Percentiles rank a stretch among this genome's conserved stretches.
These are phyloP conservation scores for Phylloporus sp. DNA, from an alignment of 768 basidiomycete species.

Conservation along the genomic window DNA sequence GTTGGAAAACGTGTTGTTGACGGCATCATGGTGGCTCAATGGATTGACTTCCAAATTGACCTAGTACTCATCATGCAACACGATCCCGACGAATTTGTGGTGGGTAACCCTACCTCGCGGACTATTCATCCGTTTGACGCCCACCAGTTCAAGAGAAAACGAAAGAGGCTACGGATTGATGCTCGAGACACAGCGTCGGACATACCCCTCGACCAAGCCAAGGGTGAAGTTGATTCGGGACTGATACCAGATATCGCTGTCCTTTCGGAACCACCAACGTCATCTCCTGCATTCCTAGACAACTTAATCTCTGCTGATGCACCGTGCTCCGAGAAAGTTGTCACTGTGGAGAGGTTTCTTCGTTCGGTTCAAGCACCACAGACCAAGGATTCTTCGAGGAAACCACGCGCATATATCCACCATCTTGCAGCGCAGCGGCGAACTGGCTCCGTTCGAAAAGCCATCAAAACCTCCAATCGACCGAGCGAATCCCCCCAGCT, in stretches of 20 bases:
- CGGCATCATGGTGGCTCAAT: too few relatives aligned
- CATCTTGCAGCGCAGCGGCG: not conserved
- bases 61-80: constrained; percentile 5
- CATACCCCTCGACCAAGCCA: not conserved
- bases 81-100: constrained; percentile 23
- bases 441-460: not conserved
- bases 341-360: constrained; percentile 30
- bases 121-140: not conserved
- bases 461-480: not conserved
- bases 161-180: constrained; percentile 18
- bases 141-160: constrained; percentile 25
- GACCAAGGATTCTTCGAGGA: not conserved
- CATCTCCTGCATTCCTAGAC: not conserved
- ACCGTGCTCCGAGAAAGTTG: not conserved
- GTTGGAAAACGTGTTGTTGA: too few relatives aligned
- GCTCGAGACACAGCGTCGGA: not conserved
- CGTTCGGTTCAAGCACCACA: constrained; percentile 3
- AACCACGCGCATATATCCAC: constrained; percentile 20
- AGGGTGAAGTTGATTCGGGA: not conserved
- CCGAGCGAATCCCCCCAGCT: constrained; percentile 1
- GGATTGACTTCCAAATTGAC: not conserved
- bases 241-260: constrained; percentile 19
- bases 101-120: constrained; percentile 1
- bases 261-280: constrained; percentile 6
- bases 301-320: not conserved